Evolutionary conservation across 2,329 filamentous ascomycete species (phyloP), one percentile per base, ranked within the genome.

Genomic region (Hypoxylon sp.): DNA sequence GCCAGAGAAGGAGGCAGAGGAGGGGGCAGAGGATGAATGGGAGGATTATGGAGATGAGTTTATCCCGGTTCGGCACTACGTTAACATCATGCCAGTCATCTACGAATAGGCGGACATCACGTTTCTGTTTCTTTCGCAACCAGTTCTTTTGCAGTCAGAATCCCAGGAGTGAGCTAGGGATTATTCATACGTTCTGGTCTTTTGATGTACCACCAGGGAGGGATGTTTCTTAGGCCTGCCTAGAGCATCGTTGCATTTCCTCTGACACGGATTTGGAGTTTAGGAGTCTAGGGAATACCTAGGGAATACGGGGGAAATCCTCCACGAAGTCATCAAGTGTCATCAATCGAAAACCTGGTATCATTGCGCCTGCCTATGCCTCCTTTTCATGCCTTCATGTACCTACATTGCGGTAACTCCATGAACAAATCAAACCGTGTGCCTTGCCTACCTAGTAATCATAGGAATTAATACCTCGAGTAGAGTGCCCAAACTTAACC

Each of bases 291-390:
- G 11, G 36, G 57, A 45, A 25, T 60, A 46, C 65, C 21, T 63
- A 41, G 21, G 28, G n/a, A 46, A 25, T 25, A 25, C 25, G 25
- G 32, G 17, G 10, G 21, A 43, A 21, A 21, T 19, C 38, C n/a
- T 41, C 46, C 19, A 9, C 11, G 38, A 19, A 1, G 38, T 41
- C 38, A 43, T 43, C 71, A n/a, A 57, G 38, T 48, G 61, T 52
- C 46, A 50, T 52, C 45, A 67, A 72, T 69, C 63, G 67, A 55
- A 69, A 69, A 70, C 46, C 60, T 73, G 69, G 68, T 72, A 74
- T 74, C 70, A 71, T 72, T 73, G 55, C 49, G 46, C 67, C 62
- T 41, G 14, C 43, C 63, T 59, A 58, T 63, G 55, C 61, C 61
- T 43, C 60, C 21, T 25, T 41, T 46, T 23, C 36, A 17, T 19